Evolutionary conservation across 2,329 filamentous ascomycete genomes (phyloP).

Genomic region (Sporothrix luriei): DNA sequence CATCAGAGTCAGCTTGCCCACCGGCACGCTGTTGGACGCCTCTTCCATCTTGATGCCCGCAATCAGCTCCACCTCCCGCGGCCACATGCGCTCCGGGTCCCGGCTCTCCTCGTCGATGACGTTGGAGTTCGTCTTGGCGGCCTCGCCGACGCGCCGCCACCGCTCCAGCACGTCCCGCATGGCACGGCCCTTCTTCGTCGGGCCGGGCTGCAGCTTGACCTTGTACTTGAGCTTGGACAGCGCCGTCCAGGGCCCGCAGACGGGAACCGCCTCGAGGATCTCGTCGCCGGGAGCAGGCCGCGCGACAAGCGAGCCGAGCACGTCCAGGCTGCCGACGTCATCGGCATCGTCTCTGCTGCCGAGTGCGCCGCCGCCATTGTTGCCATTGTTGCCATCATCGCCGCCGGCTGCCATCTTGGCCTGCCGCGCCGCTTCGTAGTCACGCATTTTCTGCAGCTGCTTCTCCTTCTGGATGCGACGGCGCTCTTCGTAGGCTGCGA

Average conservation of each 20-base stretch:
- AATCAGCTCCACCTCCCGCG: conserved; percentile 81
- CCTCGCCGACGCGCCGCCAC: conserved; percentile 66
- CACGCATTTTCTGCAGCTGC: conserved; percentile 72
- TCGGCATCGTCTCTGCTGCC: conserved; percentile 60
- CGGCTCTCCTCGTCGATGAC: conserved; percentile 62
- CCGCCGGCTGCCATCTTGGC: conserved; percentile 62
- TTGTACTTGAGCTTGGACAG: conserved; percentile 82
- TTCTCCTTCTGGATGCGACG: conserved; percentile 78
- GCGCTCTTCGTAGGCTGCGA: conserved; percentile 71
- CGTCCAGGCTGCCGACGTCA: conserved; percentile 51
- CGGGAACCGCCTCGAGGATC: conserved; percentile 66
- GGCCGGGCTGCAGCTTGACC: conserved; percentile 87
- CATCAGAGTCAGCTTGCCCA: conserved; percentile 79
- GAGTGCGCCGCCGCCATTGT: conserved; percentile 57
- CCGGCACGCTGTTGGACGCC: conserved; percentile 76
- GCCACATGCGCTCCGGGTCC: conserved; percentile 78
- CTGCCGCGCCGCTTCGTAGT: conserved; percentile 71
- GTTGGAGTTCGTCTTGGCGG: conserved; percentile 47
- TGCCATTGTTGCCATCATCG: conserved; percentile 60
- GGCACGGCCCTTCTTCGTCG: conserved; percentile 91
- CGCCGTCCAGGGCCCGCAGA: conserved; percentile 67
- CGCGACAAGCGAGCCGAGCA: conserved; percentile 74
- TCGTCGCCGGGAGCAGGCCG: conserved; percentile 80
- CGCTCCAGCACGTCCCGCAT: conserved; percentile 84
- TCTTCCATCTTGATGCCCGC: conserved; percentile 80